Percentiles rank a stretch among this genome's conserved stretches.
Evolutionary conservation across 2,329 filamentous ascomycete species (phyloP).

Genomic region (Cryphonectria naterciae): DNA sequence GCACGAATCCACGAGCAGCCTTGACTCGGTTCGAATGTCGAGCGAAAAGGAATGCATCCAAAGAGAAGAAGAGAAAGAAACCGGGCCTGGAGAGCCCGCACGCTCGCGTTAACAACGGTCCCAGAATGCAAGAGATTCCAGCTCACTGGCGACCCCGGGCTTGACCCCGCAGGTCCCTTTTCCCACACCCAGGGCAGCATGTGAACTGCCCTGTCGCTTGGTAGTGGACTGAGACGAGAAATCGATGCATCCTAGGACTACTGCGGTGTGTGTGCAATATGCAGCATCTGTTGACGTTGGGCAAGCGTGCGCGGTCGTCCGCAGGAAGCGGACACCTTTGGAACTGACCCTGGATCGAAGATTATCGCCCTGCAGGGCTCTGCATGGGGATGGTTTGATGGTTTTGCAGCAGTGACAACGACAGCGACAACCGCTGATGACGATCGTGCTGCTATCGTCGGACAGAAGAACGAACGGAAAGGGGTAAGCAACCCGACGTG

Average conservation of each 20-base stretch:
- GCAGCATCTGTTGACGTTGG: conserved; percentile 18
- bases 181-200: conserved; percentile 20
- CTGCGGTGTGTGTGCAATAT: conserved; percentile 24
- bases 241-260: conserved; percentile 1
- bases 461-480: not conserved
- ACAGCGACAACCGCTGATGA: not conserved
- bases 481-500: not conserved
- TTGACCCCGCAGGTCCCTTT: conserved; percentile 19
- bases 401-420: not conserved
- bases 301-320: conserved; percentile 22
- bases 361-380: not conserved
- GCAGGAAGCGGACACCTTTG: conserved; percentile 21
- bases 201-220: conserved; percentile 16
- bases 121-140: conserved; percentile 1
- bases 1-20: conserved; percentile 13
- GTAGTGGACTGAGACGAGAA: conserved; percentile 20
- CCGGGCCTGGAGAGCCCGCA: conserved; percentile 9
- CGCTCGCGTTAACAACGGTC: conserved; percentile 22
- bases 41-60: not conserved
- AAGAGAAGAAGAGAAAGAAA: not conserved
- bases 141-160: conserved; percentile 22
- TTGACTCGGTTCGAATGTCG: conserved; percentile 11
- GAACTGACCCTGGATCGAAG: conserved; percentile 18
- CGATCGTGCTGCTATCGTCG: not conserved
- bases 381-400: conserved; percentile 25